Evolutionary conservation across 345 rosid genomes (phyloP).

Genomic region (Lepidium aucheri): DNA sequence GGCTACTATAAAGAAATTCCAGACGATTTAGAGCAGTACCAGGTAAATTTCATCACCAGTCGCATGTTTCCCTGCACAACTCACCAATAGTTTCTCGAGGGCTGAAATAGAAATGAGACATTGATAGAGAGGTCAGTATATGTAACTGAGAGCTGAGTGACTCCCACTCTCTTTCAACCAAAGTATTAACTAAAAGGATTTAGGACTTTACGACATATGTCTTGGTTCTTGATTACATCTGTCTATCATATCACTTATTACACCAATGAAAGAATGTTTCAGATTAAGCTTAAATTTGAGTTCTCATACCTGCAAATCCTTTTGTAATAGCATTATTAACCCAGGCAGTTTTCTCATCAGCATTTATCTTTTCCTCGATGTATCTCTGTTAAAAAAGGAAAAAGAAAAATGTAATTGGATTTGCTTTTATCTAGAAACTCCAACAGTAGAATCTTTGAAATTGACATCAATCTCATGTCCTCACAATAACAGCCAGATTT

Average conservation of each 20-base stretch:
- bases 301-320: conserved; percentile 59
- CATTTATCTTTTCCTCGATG: conserved; percentile 45
- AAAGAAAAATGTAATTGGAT: background rate
- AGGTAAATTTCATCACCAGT: conserved; percentile 63
- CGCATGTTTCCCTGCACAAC: conserved; percentile 60
- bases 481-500: conserved; percentile 52
- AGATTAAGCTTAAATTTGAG: background rate
- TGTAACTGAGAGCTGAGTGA: too few relatives aligned
- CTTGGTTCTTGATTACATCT: background rate
- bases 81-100: conserved; percentile 58
- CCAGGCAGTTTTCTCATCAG: conserved; percentile 47
- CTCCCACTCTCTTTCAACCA: too few relatives aligned
- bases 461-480: conserved; percentile 2
- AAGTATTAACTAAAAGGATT: too few relatives aligned
- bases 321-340: conserved; percentile 43
- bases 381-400: conserved; percentile 31
- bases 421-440: background rate
- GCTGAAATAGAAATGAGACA: conserved; percentile 36
- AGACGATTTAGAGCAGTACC: conserved; percentile 32
- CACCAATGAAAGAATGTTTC: background rate
- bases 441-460: background rate
- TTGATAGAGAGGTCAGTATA: background rate
- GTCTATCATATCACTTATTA: too few relatives aligned
- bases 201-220: background rate
- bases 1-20: too few relatives aligned